A percentile compares a stretch with the other conserved stretches of the same genome.
phyloP scores from a whole-genome alignment of 23 red algal genomes.

The Gracilaria caudata region DNA sequence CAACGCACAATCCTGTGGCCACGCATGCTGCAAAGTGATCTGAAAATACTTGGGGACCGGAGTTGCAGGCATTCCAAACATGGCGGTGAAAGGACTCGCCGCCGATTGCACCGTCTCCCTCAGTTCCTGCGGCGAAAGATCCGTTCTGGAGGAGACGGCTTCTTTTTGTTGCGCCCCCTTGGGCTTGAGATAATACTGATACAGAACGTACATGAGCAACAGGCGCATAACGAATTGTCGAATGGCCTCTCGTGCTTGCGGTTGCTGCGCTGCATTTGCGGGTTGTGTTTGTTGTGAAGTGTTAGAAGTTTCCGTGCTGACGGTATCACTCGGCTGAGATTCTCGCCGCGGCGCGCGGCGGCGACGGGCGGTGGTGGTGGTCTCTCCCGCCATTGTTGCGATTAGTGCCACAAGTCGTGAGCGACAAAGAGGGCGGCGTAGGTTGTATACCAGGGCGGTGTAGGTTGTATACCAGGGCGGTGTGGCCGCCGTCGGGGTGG shows the following conservation, averaged over 20 bases:
- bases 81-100: background rate
- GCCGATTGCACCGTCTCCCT: background rate
- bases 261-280: background rate
- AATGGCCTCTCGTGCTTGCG: background rate
- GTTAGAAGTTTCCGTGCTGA: background rate
- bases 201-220: slow-evolving; percentile 54
- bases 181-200: slow-evolving; percentile 60
- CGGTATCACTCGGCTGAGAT: background rate
- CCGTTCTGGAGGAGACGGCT: background rate
- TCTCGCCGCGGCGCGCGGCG: background rate
- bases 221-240: slow-evolving; percentile 44
- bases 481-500: no score
- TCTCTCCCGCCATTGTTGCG: background rate
- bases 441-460: no score
- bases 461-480: no score
- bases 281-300: background rate
- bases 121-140: background rate
- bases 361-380: background rate
- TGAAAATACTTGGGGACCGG: slow-evolving; percentile 27
- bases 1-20: slow-evolving; percentile 14
- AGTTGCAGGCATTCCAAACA: slow-evolving; percentile 6
- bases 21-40: slow-evolving; percentile 16
- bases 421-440: no score
- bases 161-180: background rate
- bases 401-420: no score